A percentile compares a stretch with the other conserved stretches of the same genome.
These are phyloP conservation scores for Penicillium sp. DNA, from an alignment of 2,329 filamentous ascomycete species.

Conservation along the genomic window DNA sequence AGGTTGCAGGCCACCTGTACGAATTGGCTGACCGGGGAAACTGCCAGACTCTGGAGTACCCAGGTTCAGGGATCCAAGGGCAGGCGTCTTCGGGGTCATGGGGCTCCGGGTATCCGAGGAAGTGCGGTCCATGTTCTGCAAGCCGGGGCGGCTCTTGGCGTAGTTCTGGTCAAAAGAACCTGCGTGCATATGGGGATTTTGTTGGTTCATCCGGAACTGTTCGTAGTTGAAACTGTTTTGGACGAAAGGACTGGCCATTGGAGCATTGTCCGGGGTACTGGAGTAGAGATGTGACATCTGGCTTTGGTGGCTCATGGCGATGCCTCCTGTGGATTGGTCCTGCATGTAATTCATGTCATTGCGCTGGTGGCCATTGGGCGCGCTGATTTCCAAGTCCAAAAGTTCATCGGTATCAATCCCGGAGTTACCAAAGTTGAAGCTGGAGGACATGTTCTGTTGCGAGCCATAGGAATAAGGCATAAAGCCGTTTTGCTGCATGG, in stretches of 20 bases:
- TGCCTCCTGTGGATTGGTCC: conserved; percentile 55
- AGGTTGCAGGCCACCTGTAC: conserved; percentile 60
- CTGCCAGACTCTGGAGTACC: conserved; percentile 68
- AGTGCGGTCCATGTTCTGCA: conserved; percentile 70
- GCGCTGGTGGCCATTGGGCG: conserved; percentile 38
- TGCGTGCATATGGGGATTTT: conserved; percentile 36
- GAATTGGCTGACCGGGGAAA: conserved; percentile 77
- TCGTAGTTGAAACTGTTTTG: conserved; percentile 71
- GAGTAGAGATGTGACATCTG: conserved; percentile 77
- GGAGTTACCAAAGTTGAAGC: conserved; percentile 75
- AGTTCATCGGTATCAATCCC: conserved; percentile 87
- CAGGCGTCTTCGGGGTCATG: conserved; percentile 83
- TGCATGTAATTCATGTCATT: conserved; percentile 40
- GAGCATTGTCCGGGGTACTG: conserved; percentile 85
- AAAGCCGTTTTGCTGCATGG: conserved; percentile 60
- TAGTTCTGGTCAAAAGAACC: conserved; percentile 57
- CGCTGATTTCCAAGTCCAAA: conserved; percentile 60
- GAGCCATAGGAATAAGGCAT: conserved; percentile 60
- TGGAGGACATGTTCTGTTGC: conserved; percentile 65
- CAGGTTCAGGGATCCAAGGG: conserved; percentile 71
- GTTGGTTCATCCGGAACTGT: conserved; percentile 68
- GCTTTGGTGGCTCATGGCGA: conserved; percentile 64
- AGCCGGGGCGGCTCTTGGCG: conserved; percentile 58
- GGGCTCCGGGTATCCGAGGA: conserved; percentile 74
- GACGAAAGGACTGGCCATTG: conserved; percentile 87